Base-by-base conservation (phyloP, 371 early-diverging fungal genomes). In the Syncephalastrum monosporum region DNA sequence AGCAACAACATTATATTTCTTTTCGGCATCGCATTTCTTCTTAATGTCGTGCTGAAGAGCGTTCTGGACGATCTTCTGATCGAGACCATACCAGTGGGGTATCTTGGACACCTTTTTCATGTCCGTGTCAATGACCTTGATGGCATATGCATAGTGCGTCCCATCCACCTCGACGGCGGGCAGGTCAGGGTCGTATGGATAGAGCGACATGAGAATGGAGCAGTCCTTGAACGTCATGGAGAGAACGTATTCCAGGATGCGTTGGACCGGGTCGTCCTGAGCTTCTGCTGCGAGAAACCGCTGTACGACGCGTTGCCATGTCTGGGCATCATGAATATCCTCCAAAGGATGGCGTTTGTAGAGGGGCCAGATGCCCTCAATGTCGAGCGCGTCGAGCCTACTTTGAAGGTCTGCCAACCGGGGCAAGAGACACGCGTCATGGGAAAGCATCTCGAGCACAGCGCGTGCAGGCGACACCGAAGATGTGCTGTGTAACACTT, bases 201-300 rank as follows among this genome's bases (percentile, higher is more conserved):
- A 29, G 15, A 13, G 16, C 46, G 70, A 58, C 24, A 82, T 65
- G 60, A 82, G 73, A 15, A 84, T 42, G 0, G 87, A 86, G 17
- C 81, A 79, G 53, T 86, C 87, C 52, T 86, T 86, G 19, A 86
- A 74, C 15, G 82, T 81, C 68, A 79, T 78, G 3, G 85, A 81
- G 21, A 86, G 45, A 14, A 82, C 70, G 56, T 72, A 82, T 54
- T 82, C 79, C 45, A 60, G 67, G 0, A 84, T 49, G 13, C 59
- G 58, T 12, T 79, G 81, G 38, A 33, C 10, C 1, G 38, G 38
- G 38, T 33, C 38, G 41, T 23, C 45, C n/a, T 19, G 41, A 7
- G 33, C 43, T 48, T 62, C 53, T 44, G 59, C 7, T 12, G 53
- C 33, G 27, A 33, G 38, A 12, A 64, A 70, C 4, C 46, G 46